Evolutionary conservation across 2,329 filamentous ascomycete genomes (phyloP).

Genomic region (Chrysosphaeria jannelii): DNA sequence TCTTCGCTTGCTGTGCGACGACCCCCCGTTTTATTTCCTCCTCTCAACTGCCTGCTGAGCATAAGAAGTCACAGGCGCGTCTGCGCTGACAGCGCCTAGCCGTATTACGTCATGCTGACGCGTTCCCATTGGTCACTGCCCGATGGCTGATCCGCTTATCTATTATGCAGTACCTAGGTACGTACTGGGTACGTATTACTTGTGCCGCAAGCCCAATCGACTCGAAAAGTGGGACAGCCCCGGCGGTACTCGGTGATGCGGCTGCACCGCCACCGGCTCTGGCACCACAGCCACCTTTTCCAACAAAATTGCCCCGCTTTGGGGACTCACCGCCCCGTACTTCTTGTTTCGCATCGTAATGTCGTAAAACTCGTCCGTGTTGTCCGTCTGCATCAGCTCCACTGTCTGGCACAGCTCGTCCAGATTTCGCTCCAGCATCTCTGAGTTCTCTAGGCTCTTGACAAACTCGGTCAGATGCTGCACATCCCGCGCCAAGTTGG

Average conservation of each 20-base stretch:
- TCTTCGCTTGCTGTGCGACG: too few species aligned
- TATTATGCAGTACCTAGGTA: too few species aligned
- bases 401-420: slow-evolving; percentile 88
- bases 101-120: too few species aligned
- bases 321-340: slow-evolving; percentile 71
- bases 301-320: slow-evolving; percentile 66
- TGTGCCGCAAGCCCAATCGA: slow-evolving; percentile 39
- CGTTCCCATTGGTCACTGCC: too few species aligned
- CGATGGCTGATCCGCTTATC: too few species aligned
- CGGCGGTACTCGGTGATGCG: slow-evolving; percentile 22
- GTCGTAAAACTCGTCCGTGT: slow-evolving; percentile 93
- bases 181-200: too few species aligned
- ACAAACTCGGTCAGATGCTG: slow-evolving; percentile 67
- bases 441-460: slow-evolving; percentile 49
- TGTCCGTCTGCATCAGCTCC: slow-evolving; percentile 58
- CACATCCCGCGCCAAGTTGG: slow-evolving; percentile 56
- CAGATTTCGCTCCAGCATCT: slow-evolving; percentile 65
- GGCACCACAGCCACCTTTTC: slow-evolving; percentile 56
- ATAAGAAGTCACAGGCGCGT: too few species aligned
- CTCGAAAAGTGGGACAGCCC: slow-evolving; percentile 43
- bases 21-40: too few species aligned
- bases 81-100: too few species aligned
- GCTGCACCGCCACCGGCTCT: slow-evolving; percentile 10
- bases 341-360: slow-evolving; percentile 71
- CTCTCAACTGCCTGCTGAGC: too few species aligned